phyloP scores from a whole-genome alignment of 1,284 basidiomycete species.

The Heimioporus punctisporus region DNA sequence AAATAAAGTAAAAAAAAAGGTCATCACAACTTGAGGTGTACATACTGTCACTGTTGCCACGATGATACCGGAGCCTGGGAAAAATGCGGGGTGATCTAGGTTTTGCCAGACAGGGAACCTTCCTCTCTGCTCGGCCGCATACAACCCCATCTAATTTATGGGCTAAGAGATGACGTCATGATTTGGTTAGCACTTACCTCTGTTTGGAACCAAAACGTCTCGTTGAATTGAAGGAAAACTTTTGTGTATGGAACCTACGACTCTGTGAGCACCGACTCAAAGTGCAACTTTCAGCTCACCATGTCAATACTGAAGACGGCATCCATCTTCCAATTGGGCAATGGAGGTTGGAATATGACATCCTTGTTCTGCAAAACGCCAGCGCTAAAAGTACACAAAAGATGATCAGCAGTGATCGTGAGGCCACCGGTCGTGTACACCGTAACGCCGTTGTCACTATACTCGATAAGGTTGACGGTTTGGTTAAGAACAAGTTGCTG shows the following conservation, averaged over 20 bases:
- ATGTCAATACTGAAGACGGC: slow-evolving; percentile 69
- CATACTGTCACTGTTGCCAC: slow-evolving; percentile 68
- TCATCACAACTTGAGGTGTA: background rate
- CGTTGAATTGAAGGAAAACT: slow-evolving; percentile 66
- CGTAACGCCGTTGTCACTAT: slow-evolving; percentile 45
- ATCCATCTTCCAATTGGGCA: slow-evolving; percentile 66
- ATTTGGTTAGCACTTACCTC: slow-evolving; percentile 41
- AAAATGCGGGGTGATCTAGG: slow-evolving; percentile 59
- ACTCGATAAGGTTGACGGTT: slow-evolving; percentile 51
- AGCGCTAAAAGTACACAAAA: slow-evolving; percentile 63
- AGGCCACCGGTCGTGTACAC: slow-evolving; percentile 49
- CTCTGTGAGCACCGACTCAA: background rate
- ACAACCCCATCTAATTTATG: slow-evolving; percentile 53
- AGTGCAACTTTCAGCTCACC: slow-evolving; percentile 35
- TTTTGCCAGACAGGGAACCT: slow-evolving; percentile 73
- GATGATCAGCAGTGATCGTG: slow-evolving; percentile 51
- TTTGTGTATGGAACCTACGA: slow-evolving; percentile 63
- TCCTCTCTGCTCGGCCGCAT: slow-evolving; percentile 66
- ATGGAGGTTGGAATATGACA: slow-evolving; percentile 52
- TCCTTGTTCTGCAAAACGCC: slow-evolving; percentile 67
- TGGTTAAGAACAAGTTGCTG: slow-evolving; percentile 52
- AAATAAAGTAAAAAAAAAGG: background rate
- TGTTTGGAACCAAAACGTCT: slow-evolving; percentile 71
- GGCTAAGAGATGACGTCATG: background rate
- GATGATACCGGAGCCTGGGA: slow-evolving; percentile 62